Percentiles rank a stretch among this genome's conserved stretches.
These are phyloP conservation scores for Candida easanensis DNA, from an alignment of 805 yeast species.

Conservation along the genomic window DNA sequence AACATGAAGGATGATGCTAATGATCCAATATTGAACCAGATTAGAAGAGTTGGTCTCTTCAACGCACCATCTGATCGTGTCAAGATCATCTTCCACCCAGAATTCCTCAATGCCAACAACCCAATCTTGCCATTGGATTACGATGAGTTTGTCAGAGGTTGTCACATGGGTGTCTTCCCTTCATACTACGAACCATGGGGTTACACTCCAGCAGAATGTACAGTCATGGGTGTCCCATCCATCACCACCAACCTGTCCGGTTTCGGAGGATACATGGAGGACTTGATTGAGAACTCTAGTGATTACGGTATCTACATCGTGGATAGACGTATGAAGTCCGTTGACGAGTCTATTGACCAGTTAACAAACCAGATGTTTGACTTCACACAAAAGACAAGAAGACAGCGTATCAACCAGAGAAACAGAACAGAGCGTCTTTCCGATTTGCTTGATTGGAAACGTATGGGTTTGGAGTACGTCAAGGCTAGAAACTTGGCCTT, in stretches of 20 bases:
- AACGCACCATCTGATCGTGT: slow-evolving; percentile 89
- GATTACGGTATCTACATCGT: slow-evolving; percentile 98
- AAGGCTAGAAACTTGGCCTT: slow-evolving; percentile 91
- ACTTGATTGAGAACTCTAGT: slow-evolving; percentile 85
- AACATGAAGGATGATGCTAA: slow-evolving; percentile 90
- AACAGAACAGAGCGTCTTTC: slow-evolving; percentile 93
- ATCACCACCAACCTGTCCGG: slow-evolving; percentile 95
- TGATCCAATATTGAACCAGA: slow-evolving; percentile 90
- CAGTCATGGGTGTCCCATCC: slow-evolving; percentile 99
- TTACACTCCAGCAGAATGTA: slow-evolving; percentile 98
- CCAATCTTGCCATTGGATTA: slow-evolving; percentile 92
- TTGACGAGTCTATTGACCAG: slow-evolving; percentile 92
- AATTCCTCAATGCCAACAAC: slow-evolving; percentile 89
- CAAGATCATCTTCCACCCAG: slow-evolving; percentile 96
- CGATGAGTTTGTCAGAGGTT: slow-evolving; percentile 97
- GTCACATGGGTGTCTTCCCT: slow-evolving; percentile 97
- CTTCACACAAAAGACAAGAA: slow-evolving; percentile 82
- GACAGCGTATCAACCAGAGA: slow-evolving; percentile 97
- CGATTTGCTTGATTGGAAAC: slow-evolving; percentile 93
- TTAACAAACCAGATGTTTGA: slow-evolving; percentile 86
- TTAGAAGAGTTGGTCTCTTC: slow-evolving; percentile 87
- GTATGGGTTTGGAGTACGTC: slow-evolving; percentile 96
- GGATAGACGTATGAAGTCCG: slow-evolving; percentile 87
- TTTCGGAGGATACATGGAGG: slow-evolving; percentile 98
- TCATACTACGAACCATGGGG: slow-evolving; percentile 99